Conservation (phyloP, 495 filamentous ascomycete genomes). For the Neurospora tetrasperma region DNA sequence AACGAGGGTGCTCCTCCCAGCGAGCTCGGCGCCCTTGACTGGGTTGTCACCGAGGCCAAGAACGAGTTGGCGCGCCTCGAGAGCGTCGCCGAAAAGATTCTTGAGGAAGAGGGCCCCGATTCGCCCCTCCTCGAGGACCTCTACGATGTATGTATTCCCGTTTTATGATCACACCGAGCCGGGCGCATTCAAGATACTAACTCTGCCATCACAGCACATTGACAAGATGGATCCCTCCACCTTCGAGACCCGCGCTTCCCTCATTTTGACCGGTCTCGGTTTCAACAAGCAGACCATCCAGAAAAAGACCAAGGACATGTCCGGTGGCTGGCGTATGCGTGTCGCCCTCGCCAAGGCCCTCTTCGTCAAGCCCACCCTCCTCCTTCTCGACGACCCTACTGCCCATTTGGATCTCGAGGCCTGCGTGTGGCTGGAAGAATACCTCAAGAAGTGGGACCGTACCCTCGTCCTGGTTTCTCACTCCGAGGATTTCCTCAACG, state of each 20-base stretch:
- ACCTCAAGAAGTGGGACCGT: slow-evolving; percentile 98
- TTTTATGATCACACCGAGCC: neutral
- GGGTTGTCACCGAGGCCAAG: slow-evolving; percentile 94
- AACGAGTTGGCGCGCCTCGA: slow-evolving; percentile 86
- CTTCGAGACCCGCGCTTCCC: slow-evolving; percentile 91
- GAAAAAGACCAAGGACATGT: slow-evolving; percentile 99
- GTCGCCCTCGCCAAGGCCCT: slow-evolving; percentile 95
- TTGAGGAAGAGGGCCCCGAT: slow-evolving; percentile 87
- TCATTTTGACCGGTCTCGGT: slow-evolving; percentile 96
- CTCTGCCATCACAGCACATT: slow-evolving; percentile 59
- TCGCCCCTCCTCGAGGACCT: slow-evolving; percentile 85
- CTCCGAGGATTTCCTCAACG: slow-evolving; percentile 97
- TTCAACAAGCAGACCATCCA: slow-evolving; percentile 96
- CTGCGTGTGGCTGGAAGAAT: slow-evolving; percentile 99
- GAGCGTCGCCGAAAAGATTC: slow-evolving; percentile 74
- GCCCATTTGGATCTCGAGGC: slow-evolving; percentile 99
- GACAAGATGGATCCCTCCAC: slow-evolving; percentile 99
- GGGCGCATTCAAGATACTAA: slow-evolving; percentile 10
- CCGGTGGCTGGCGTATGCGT: slow-evolving; percentile 99
- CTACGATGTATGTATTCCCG: slow-evolving; percentile 65
- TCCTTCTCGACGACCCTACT: slow-evolving; percentile 95
- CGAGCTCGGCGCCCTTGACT: slow-evolving; percentile 85
- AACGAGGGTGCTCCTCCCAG: slow-evolving; percentile 93
- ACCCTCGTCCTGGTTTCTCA: slow-evolving; percentile 97
- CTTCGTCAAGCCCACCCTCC: slow-evolving; percentile 92